These are phyloP conservation scores for Fusarium sp. DNA, from an alignment of 2,329 filamentous ascomycete species.

Conservation along the genomic window DNA sequence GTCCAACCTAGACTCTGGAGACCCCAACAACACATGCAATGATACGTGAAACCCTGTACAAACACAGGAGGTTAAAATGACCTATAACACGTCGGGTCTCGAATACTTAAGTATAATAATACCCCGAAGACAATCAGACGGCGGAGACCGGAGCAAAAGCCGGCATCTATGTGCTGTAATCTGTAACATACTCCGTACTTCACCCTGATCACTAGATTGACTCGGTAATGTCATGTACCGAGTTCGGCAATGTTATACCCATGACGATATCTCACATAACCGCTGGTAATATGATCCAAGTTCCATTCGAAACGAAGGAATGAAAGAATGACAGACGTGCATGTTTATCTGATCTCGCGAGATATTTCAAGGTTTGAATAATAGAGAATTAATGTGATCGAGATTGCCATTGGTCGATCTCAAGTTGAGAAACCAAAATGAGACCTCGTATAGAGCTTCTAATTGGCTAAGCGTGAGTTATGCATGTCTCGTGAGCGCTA, in stretches of 20 bases:
- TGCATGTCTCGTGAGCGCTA: constrained; percentile 36
- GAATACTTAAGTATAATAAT: no score
- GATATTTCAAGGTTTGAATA: constrained; percentile 5
- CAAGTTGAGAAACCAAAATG: constrained; percentile 20
- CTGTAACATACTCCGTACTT: not conserved
- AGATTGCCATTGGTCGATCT: constrained; percentile 30
- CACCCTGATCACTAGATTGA: not conserved
- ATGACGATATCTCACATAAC: not conserved
- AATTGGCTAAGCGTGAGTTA: constrained; percentile 34
- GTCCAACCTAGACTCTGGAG: no score
- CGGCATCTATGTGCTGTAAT: not conserved
- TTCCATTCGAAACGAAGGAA: not conserved
- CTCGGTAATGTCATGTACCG: constrained; percentile 13
- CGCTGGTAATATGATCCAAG: not conserved
- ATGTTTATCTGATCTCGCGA: not conserved
- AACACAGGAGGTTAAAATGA: constrained; percentile 3
- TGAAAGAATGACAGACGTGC: not conserved
- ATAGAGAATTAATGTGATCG: constrained; percentile 2
- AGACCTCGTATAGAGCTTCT: constrained; percentile 15
- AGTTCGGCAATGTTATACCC: not conserved
- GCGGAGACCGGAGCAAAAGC: not conserved
- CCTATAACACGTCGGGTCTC: no score
- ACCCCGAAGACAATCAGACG: not conserved
- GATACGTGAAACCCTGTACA: constrained; percentile 10
- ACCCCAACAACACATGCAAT: not conserved